These are phyloP conservation scores for Candida pseudofarinosa DNA, from an alignment of 805 yeast species.

Conservation along the genomic window DNA sequence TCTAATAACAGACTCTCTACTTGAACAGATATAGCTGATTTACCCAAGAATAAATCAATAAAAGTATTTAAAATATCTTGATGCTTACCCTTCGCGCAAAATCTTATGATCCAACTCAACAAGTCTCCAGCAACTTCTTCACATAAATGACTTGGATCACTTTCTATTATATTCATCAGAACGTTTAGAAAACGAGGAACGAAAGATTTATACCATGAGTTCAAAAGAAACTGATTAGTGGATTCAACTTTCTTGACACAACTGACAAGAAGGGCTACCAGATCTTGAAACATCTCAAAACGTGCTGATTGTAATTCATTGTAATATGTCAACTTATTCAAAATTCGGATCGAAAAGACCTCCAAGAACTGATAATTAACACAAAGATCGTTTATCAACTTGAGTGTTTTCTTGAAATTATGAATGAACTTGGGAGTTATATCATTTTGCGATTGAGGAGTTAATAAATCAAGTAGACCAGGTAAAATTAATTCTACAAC, in stretches of 20 bases:
- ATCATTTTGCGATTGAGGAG: conserved; percentile 4
- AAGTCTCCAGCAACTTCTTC: conserved; percentile 40
- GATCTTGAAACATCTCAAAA: conserved; percentile 7
- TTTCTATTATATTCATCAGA: conserved; percentile 1
- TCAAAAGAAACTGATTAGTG: conserved; percentile 32
- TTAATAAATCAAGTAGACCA: conserved; percentile 42
- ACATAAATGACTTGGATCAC: conserved; percentile 14
- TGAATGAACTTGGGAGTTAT: neutral
- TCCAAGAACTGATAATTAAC: conserved; percentile 43
- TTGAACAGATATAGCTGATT: conserved; percentile 4
- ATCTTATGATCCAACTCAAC: conserved; percentile 38
- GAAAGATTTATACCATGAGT: conserved; percentile 41
- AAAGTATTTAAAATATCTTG: conserved; percentile 41
- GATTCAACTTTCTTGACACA: conserved; percentile 27
- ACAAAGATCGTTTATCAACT: conserved; percentile 26
- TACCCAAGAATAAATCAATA: conserved; percentile 31
- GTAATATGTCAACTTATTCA: conserved; percentile 30
- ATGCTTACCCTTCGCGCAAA: conserved; percentile 40
- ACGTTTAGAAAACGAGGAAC: conserved; percentile 33
- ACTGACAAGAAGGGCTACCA: conserved; percentile 20
- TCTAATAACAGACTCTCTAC: conserved; percentile 16
- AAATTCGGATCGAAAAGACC: conserved; percentile 38
- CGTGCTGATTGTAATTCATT: conserved; percentile 1
- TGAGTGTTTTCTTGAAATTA: conserved; percentile 14
- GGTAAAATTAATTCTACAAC: conserved; percentile 53